Base-by-base conservation (phyloP, 768 basidiomycete genomes). In the Tulasnella sp. region DNA sequence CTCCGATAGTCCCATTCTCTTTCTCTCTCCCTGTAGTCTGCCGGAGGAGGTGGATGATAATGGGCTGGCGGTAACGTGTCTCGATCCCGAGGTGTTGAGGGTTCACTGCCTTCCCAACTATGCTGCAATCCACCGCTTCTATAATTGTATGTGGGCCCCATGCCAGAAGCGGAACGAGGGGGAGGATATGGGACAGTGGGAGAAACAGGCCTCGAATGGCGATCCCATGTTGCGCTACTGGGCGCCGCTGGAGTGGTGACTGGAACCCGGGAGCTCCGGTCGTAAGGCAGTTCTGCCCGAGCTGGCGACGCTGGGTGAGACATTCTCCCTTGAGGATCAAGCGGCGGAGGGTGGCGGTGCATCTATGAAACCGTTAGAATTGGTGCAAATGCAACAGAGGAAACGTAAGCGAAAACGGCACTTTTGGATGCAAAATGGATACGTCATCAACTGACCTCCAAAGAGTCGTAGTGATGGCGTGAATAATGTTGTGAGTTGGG, bases 391-490 rank as follows among this genome's bases (percentile, higher is more conserved):
- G 26, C n/a, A 35, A 67, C 29, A 67, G 16, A 35, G 13, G 29
- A 26, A 32, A 67, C 61, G 61, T 67, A 15, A 67, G 61, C 29
- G 32, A 67, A 67, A 15, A 35, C 26, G 61, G 16, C 61, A 67
- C 32, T 10, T 67, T 67, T 35, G 61, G 61, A 67, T 67, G 32
- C 61, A 67, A 67, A 67, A 67, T 67, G 61, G 61, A 67, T 67
- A 67, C 26, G 61, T 15, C 61, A 26, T 16, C 5, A 67, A 35
- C 61, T 35, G 61, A 67, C 61, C 61, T 67, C 61, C 61, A 67
- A 67, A 67, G 61, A 10, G 29, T 67, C 61, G 13, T 67, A 67
- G 26, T 26, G 61, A 67, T 67, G 61, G 11, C 61, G 9, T 13
- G 61, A 7, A 32, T 67, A 67, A 26, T 67, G 61, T 67, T 67